These are phyloP conservation scores for Thyridium curvatum DNA, from an alignment of 2,329 filamentous ascomycete genomes.

Conservation along the genomic window DNA sequence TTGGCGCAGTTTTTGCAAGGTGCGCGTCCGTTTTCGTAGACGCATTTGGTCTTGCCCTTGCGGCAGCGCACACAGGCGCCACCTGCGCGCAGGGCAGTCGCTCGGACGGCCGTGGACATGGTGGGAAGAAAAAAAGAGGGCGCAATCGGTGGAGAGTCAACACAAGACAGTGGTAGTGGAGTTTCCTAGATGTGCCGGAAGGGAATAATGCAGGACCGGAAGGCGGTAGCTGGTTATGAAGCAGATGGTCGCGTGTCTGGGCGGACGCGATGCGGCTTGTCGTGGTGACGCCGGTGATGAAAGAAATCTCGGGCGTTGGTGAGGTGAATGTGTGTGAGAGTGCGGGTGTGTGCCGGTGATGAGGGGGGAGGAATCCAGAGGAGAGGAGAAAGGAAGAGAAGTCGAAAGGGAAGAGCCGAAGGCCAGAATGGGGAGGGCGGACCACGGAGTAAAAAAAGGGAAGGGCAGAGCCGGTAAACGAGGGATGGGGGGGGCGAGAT, in stretches of 20 bases:
- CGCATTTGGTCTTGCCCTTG: slow-evolving; percentile 59
- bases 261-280: too few species aligned
- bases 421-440: slow-evolving; percentile 10
- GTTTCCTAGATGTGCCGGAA: too few species aligned
- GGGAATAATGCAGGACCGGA: too few species aligned
- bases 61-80: slow-evolving; percentile 57
- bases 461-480: slow-evolving; percentile 3
- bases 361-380: slow-evolving; percentile 1
- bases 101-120: slow-evolving; percentile 47
- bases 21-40: slow-evolving; percentile 56
- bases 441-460: slow-evolving; percentile 10
- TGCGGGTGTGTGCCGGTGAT: slow-evolving; percentile 5
- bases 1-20: slow-evolving; percentile 59
- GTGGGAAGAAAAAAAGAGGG: slow-evolving; percentile 3
- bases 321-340: background rate
- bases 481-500: slow-evolving; percentile 3
- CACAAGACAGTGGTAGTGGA: too few species aligned
- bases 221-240: too few species aligned
- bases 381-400: background rate
- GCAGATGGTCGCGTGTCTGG: too few species aligned
- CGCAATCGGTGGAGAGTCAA: background rate
- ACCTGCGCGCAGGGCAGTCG: slow-evolving; percentile 53
- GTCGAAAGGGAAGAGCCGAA: slow-evolving; percentile 1
- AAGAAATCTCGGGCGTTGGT: background rate
- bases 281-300: background rate